phyloP scores from a whole-genome alignment of 2,329 filamentous ascomycete species.

The Raffaelea ambrosiae region DNA sequence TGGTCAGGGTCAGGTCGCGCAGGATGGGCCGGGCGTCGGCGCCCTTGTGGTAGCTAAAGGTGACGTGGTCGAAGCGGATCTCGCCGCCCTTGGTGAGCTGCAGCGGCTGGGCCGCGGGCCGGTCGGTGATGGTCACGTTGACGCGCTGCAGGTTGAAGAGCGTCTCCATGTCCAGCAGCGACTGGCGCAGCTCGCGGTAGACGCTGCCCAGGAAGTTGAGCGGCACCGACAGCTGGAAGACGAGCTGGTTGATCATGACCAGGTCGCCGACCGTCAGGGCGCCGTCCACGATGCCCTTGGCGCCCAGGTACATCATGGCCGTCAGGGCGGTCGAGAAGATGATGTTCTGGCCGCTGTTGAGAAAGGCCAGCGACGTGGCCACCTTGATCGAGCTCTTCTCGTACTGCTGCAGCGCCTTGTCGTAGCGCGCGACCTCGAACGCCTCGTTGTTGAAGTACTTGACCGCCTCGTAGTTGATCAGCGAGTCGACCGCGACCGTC shows the following conservation, averaged over 20 bases:
- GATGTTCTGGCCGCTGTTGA: conserved; percentile 93
- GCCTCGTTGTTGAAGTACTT: conserved; percentile 99
- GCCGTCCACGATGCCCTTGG: conserved; percentile 76
- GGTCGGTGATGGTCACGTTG: conserved; percentile 77
- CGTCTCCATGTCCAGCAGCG: conserved; percentile 95
- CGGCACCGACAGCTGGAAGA: conserved; percentile 94
- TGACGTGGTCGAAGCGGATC: conserved; percentile 91
- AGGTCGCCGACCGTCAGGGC: conserved; percentile 85
- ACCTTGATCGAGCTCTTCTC: conserved; percentile 96
- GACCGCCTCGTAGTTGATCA: conserved; percentile 98
- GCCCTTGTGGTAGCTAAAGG: conserved; percentile 83
- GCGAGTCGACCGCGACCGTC: conserved; percentile 88
- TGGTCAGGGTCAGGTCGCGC: conserved; percentile 74
- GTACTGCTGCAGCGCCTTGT: conserved; percentile 76
- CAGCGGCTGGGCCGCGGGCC: conserved; percentile 64
- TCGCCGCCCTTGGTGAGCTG: conserved; percentile 69
- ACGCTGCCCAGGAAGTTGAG: conserved; percentile 98
- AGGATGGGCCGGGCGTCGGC: conserved; percentile 60
- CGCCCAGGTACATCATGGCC: conserved; percentile 96
- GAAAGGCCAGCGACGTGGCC: conserved; percentile 80
- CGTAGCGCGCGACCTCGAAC: conserved; percentile 86
- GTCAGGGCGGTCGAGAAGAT: conserved; percentile 94
- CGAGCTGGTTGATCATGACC: conserved; percentile 97
- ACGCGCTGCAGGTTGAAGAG: conserved; percentile 97
- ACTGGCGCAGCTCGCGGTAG: conserved; percentile 91